Conservation (phyloP, 805 yeast species). For the Kluyveromyces aestuarii region DNA sequence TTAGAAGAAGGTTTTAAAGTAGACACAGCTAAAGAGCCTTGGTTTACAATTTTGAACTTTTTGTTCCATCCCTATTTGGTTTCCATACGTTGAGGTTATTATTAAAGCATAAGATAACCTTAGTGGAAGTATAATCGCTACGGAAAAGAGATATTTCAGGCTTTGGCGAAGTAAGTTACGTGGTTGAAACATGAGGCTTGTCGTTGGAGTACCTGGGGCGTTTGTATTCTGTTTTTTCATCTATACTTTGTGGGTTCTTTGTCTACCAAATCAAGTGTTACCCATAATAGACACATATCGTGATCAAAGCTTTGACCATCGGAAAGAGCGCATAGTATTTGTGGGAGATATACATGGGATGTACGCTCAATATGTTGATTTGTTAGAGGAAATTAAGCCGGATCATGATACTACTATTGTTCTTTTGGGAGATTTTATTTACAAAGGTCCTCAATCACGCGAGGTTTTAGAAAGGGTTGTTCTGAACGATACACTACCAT, state of each 20-base stretch:
- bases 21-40: too few species aligned
- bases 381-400: constrained; percentile 42
- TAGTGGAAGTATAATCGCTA: too few species aligned
- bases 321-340: constrained; percentile 42
- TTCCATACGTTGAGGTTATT: too few species aligned
- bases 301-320: neutral
- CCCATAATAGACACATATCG: neutral
- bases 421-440: constrained; percentile 74
- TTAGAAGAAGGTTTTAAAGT: too few species aligned
- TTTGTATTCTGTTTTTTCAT: neutral
- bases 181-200: neutral
- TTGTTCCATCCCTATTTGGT: too few species aligned
- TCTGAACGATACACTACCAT: constrained; percentile 12
- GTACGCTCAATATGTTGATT: constrained; percentile 40
- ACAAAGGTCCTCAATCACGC: constrained; percentile 74
- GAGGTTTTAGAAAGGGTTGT: constrained; percentile 44
- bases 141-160: neutral
- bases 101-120: too few species aligned
- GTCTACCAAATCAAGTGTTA: neutral
- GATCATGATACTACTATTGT: constrained; percentile 38
- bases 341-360: constrained; percentile 91
- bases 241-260: neutral
- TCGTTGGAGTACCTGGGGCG: neutral
- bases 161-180: neutral
- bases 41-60: too few species aligned